These are phyloP conservation scores for Candida fluviatilis DNA, from an alignment of 805 yeast species.

Conservation along the genomic window DNA sequence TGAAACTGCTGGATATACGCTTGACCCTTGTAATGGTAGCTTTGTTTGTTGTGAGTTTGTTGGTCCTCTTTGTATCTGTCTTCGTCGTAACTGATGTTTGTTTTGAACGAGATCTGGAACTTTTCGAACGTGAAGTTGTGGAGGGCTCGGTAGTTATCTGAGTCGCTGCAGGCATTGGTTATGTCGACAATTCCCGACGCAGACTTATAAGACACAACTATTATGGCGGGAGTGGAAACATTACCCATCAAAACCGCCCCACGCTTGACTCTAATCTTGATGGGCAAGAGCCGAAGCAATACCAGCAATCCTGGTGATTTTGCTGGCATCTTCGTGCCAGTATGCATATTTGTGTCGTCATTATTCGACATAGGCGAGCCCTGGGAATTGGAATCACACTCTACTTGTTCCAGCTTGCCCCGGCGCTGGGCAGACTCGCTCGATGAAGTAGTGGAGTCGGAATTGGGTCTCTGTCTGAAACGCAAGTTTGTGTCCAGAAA, in stretches of 20 bases:
- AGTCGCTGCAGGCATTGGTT: constrained; percentile 34
- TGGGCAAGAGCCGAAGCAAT: constrained; percentile 46
- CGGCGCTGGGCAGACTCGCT: no score
- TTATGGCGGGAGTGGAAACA: constrained; percentile 65
- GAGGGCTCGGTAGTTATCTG: constrained; percentile 55
- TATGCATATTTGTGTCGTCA: no score
- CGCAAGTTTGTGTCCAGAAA: constrained; percentile 1
- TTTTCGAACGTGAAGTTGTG: constrained; percentile 44
- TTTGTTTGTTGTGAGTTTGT: not conserved
- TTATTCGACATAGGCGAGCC: no score
- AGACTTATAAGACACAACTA: constrained; percentile 55
- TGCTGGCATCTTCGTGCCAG: no score
- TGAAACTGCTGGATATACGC: constrained; percentile 11
- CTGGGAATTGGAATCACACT: no score
- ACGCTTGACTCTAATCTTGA: constrained; percentile 53
- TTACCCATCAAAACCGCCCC: constrained; percentile 83
- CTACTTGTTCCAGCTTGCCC: no score
- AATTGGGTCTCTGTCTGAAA: not conserved
- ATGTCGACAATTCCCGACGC: constrained; percentile 60
- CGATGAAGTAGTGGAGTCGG: not conserved
- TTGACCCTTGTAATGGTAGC: constrained; percentile 10
- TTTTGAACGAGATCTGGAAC: constrained; percentile 58
- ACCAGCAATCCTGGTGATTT: no score
- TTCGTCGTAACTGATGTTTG: constrained; percentile 61
- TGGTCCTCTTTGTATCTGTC: constrained; percentile 5